Base-by-base conservation (phyloP, 306 rosid species). In the Cucurbita pepo region DNA sequence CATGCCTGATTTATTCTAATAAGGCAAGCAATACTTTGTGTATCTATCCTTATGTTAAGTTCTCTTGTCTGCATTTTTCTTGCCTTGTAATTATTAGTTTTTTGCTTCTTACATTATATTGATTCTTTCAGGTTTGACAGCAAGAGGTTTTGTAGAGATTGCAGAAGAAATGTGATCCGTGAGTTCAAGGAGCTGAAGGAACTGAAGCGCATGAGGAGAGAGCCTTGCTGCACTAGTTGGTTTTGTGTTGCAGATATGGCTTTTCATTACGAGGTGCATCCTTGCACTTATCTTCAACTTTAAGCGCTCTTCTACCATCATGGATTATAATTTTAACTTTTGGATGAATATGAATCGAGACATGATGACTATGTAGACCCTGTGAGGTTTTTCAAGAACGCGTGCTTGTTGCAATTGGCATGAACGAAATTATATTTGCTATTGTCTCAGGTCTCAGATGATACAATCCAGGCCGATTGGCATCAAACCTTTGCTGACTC, bases 81-180 rank as follows among this genome's bases (percentile, higher is more conserved):
- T 47, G 36, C 54, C 30, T 16, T 5, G 22, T 69, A 12, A 51
- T 69, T 50, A 50, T 19, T 44, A 1, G 53, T 54, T 7, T 21
- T 41, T 45, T 11, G 51, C 65, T 82, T 67, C 69, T 76, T 78
- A 82, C 76, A 73, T 65, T 72, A 65, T 78, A 38, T 57, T 62
- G 72, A 81, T 78, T 75, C 40, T 76, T 73, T 82, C 90, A 95
- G 99, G 91, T 95, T 95, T 85, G 99, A 95, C 75, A 95, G 97
- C 97, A 95, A 95, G 92, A 95, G 99, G 77, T 95, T 95, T 82
- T 95, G 99, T 81, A 81, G 99, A 91, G 97, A 95, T 74, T 95
- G 99, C 85, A 89, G 99, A 84, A 89, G 96, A 81, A 95, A 95
- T 83, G 99, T 95, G 51, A 91, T 95, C 77, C 86, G 99, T 38